Evolutionary conservation across 1,284 basidiomycete genomes (phyloP), one percentile per base, ranked within the genome.

Genomic region (Papiliotrema nemorosa): DNA sequence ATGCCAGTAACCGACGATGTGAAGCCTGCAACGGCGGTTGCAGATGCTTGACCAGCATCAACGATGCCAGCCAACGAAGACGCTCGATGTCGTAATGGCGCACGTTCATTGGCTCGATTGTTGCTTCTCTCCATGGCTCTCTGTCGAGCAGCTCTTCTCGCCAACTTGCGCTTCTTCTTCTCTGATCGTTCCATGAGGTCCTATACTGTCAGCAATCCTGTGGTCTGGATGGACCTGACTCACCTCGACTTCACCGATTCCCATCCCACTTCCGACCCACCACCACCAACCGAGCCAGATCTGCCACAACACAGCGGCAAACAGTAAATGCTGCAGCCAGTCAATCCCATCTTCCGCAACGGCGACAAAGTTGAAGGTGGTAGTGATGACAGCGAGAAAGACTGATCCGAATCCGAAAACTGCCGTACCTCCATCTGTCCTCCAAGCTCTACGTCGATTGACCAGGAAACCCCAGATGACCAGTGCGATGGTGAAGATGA

Each of bases 261-360:
- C 78, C 84, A 87, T 80, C 53, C 90, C 90, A 1, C 88, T 85
- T 16, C 92, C 92, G 20, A 93, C 90, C 91, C 91, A 97, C 90
- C 90, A 93, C 90, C 90, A 93, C 88, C 89, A 94, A 0, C 88
- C 89, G 44, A 79, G 56, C 76, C 70, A 78, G 73, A 84, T 88
- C 77, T 96, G 91, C 90, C 90, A 94, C 16, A 94, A 81, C 12
- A 93, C 82, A 37, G 92, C 84, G 3, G 87, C 84, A 82, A 88
- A 91, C 73, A 90, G 83, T 42, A 94, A 78, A 29, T 84, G 81
- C 2, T 88, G 87, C 54, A 94, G 78, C 91, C 91, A 96, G 12
- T 83, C 78, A 59, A 88, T 88, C 58, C 88, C 83, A 57, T 90
- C 86, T 64, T 87, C 84, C 45, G 80, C 85, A 31, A 96, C 87